A percentile compares a stretch with the other conserved stretches of the same genome.
These are phyloP conservation scores for Aspergillus tamarii DNA, from an alignment of 2,329 filamentous ascomycete genomes.

Conservation along the genomic window DNA sequence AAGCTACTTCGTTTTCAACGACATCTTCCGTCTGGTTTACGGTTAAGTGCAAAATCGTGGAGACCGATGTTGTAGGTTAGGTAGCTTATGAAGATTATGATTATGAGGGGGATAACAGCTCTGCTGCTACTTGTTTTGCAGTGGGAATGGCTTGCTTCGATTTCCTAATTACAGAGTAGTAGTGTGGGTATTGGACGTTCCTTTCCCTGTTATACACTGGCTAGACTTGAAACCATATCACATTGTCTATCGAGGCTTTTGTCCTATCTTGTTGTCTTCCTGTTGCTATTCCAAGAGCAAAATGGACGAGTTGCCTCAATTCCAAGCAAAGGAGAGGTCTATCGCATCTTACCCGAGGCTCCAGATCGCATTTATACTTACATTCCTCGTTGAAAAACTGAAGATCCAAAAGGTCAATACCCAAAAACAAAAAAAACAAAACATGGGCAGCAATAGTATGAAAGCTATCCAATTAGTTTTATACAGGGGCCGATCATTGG, in stretches of 20 bases:
- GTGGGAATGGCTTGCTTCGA: not conserved
- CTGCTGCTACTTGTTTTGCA: not conserved
- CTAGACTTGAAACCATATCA: not conserved
- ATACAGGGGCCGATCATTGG: slow-evolving; percentile 20
- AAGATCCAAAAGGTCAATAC: not conserved
- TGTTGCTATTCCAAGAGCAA: not conserved
- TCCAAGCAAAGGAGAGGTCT: not conserved
- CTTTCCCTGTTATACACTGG: not conserved
- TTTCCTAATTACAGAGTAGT: not conserved
- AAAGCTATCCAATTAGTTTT: not conserved
- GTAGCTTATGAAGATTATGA: slow-evolving; percentile 23
- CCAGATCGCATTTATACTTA: not conserved
- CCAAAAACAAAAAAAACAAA: not conserved
- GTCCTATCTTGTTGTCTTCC: not conserved
- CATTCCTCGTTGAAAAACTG: not conserved
- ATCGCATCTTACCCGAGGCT: not conserved
- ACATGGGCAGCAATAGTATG: not conserved
- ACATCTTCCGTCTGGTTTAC: slow-evolving; percentile 90
- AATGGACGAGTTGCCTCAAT: not conserved
- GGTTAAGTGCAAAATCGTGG: not conserved
- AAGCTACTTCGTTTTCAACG: slow-evolving; percentile 88
- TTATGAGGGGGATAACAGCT: slow-evolving; percentile 9
- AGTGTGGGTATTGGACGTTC: not conserved
- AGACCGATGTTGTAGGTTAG: not conserved
- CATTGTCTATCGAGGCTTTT: not conserved